These are phyloP conservation scores for Annulohypoxylon truncatum DNA, from an alignment of 2,329 filamentous ascomycete species.

Conservation along the genomic window DNA sequence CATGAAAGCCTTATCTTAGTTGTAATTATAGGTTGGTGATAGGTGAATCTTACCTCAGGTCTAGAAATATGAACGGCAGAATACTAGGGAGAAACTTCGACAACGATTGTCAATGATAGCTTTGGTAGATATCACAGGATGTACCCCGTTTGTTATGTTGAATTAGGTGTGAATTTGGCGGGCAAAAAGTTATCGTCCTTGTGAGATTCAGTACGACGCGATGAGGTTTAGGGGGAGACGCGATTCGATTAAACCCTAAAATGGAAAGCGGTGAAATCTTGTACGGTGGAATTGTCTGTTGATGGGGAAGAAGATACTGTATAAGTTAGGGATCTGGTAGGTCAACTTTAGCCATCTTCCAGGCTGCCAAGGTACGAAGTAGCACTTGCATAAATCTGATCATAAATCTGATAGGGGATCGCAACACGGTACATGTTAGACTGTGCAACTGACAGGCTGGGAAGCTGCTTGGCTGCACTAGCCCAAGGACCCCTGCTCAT, in stretches of 20 bases:
- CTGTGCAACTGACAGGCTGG: background rate
- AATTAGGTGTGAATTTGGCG: background rate
- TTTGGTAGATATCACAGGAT: background rate
- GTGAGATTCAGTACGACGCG: slow-evolving; percentile 32
- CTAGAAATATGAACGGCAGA: background rate
- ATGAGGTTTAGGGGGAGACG: slow-evolving; percentile 37
- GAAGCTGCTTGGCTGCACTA: background rate
- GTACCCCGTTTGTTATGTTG: background rate
- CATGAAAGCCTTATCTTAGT: background rate
- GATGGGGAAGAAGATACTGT: background rate
- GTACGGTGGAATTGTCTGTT: background rate
- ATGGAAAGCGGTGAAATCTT: slow-evolving; percentile 23
- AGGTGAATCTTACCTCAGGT: slow-evolving; percentile 2
- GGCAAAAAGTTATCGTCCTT: background rate
- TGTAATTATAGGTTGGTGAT: background rate
- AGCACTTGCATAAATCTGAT: background rate
- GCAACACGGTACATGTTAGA: background rate
- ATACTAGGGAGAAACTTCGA: background rate
- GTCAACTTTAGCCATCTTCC: background rate
- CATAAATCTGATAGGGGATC: background rate
- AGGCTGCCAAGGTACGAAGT: background rate
- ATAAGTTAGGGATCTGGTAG: background rate
- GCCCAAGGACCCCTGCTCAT: background rate
- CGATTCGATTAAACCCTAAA: slow-evolving; percentile 45
- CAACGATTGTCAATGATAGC: no score